phyloP scores from a whole-genome alignment of 768 basidiomycete species.

The Fibroporia radiculosa region DNA sequence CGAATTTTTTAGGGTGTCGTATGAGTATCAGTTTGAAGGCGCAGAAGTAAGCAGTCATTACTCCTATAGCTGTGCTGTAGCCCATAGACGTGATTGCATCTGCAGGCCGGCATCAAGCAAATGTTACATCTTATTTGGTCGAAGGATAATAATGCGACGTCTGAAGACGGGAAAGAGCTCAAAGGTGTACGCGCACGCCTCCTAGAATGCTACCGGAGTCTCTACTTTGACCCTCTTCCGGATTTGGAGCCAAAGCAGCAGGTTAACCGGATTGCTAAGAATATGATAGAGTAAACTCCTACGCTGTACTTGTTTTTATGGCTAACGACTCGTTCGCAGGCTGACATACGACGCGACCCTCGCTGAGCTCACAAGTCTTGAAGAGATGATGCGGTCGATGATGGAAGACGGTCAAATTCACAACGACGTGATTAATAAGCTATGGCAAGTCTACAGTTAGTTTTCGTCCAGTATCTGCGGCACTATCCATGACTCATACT shows the following conservation, averaged over 20 bases:
- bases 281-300: conserved; percentile 82
- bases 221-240: conserved; percentile 83
- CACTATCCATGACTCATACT: background rate
- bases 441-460: conserved; percentile 96
- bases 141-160: conserved; percentile 83
- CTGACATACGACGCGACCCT: conserved; percentile 87
- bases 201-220: conserved; percentile 76
- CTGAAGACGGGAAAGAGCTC: conserved; percentile 66
- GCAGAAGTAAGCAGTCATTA: conserved; percentile 49
- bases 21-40: conserved; percentile 72
- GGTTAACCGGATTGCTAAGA: conserved; percentile 88
- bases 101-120: conserved; percentile 79
- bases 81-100: background rate
- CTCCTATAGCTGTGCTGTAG: background rate
- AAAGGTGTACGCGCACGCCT: conserved; percentile 84
- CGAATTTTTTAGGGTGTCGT: conserved; percentile 81
- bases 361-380: conserved; percentile 91
- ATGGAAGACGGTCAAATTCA: conserved; percentile 86
- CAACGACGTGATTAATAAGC: conserved; percentile 75
- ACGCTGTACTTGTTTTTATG: background rate
- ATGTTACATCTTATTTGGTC: conserved; percentile 98
- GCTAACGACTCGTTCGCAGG: conserved; percentile 32
- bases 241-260: conserved; percentile 77
- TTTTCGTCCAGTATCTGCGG: no score
- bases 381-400: conserved; percentile 95